phyloP scores from a whole-genome alignment of 768 basidiomycete genomes.

The Mycena metata region DNA sequence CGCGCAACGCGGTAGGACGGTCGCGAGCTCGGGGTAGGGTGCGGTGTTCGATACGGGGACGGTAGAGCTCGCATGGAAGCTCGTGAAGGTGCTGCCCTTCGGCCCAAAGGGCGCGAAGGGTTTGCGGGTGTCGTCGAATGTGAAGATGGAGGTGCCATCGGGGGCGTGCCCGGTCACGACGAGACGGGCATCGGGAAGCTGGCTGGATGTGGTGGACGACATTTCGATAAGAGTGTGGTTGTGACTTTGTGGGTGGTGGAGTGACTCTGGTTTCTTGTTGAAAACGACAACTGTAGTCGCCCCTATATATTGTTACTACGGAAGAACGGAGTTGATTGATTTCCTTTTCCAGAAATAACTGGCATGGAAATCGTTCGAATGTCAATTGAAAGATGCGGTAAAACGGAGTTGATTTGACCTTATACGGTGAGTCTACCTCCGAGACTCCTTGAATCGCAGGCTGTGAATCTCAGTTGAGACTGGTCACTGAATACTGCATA shows the following conservation, averaged over 20 bases:
- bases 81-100: constrained; percentile 4
- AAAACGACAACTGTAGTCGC: background rate
- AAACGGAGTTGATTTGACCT: too few relatives aligned
- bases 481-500: too few relatives aligned
- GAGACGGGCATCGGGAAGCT: constrained; percentile 17
- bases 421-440: too few relatives aligned
- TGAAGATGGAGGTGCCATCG: constrained; percentile 26
- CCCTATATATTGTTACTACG: too few relatives aligned
- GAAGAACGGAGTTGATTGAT: too few relatives aligned
- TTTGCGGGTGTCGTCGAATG: constrained; percentile 11
- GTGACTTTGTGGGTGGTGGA: too few relatives aligned
- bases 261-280: too few relatives aligned
- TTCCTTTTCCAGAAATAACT: too few relatives aligned
- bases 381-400: too few relatives aligned
- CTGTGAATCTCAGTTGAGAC: too few relatives aligned
- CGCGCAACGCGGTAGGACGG: constrained; percentile 23
- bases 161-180: constrained; percentile 20
- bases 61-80: constrained; percentile 26
- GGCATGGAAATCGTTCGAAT: too few relatives aligned
- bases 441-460: too few relatives aligned
- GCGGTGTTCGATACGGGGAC: constrained; percentile 29
- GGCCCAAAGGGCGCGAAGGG: constrained; percentile 21
- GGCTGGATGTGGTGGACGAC: constrained; percentile 17
- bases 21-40: constrained; percentile 21
- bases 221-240: background rate